Base-by-base conservation (phyloP, 2,329 filamentous ascomycete genomes). In the Emericellopsis atlantica region DNA sequence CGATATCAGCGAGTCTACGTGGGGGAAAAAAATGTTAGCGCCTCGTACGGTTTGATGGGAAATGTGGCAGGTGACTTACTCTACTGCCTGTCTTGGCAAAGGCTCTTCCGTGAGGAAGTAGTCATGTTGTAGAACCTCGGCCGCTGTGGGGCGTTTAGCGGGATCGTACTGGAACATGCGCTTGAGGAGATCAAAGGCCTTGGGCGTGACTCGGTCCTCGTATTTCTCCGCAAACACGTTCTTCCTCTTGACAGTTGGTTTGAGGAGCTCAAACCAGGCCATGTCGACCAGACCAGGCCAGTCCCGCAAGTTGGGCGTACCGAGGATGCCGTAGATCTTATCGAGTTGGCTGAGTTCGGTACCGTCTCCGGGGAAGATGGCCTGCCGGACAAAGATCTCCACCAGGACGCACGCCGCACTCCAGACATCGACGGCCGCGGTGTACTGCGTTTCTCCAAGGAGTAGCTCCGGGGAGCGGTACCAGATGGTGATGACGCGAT, bases 401-500 rank as follows among this genome's bases (percentile, higher is more conserved):
- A 95, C 81, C 56, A 96, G 81, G 2, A 98, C 92, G 55, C 92
- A 98, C 2, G 90, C 92, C 2, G 92, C 92, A 54, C 88, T 95
- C 92, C 92, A 98, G 31, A 98, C 84, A 54, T 95, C 89, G 12
- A 94, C 87, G 2, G 85, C 85, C 0, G 86, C 84, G 5, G 84
- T 87, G 55, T 95, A 95, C 51, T 85, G 79, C 5, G 89, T 95
- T 59, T 94, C 88, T 6, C 89, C 89, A 1, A 95, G 72, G 0
- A 95, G 67, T n/a, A 95, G 71, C 57, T 95, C 89, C 0, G 89
- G 88, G 0, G 87, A 85, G 4, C 89, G 78, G 58, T 95, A 95
- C 93, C 93, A 98, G 49, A 98, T 95, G 2, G 92, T 98, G 56
- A 98, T 95, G 51, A 98, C 93, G 31, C 92, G 84, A 56, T 98